Conservation (phyloP, 768 basidiomycete genomes). For the Brasilioporus rufonigricans region DNA sequence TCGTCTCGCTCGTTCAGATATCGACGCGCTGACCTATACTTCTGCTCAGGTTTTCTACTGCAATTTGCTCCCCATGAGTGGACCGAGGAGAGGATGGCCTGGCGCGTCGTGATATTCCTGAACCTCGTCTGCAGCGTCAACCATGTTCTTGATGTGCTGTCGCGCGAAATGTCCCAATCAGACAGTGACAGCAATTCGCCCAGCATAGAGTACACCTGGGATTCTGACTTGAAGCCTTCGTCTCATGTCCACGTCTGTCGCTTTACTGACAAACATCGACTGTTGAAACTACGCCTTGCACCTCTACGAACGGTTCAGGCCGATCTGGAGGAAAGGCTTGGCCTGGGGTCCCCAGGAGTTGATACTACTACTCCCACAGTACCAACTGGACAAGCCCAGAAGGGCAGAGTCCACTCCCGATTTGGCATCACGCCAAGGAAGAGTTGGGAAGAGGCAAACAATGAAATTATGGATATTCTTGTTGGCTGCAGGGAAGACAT, state of each 20-base stretch:
- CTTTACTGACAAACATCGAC: conserved; percentile 61
- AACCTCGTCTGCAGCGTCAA: conserved; percentile 78
- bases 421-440: conserved; percentile 61
- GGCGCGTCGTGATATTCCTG: conserved; percentile 75
- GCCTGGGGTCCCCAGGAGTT: conserved; percentile 54
- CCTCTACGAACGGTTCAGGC: conserved; percentile 56
- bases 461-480: conserved; percentile 57
- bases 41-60: conserved; percentile 60
- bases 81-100: conserved; percentile 64
- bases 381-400: conserved; percentile 28
- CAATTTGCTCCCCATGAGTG: conserved; percentile 70
- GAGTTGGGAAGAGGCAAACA: conserved; percentile 49
- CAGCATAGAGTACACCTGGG: background rate
- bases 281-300: conserved; percentile 54
- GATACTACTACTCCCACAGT: conserved; percentile 40
- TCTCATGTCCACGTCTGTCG: conserved; percentile 24
- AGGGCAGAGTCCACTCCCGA: conserved; percentile 24
- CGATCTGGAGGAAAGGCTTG: conserved; percentile 59
- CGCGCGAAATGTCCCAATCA: conserved; percentile 51
- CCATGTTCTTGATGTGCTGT: conserved; percentile 54
- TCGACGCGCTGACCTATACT: background rate
- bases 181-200: conserved; percentile 22
- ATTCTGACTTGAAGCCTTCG: conserved; percentile 13
- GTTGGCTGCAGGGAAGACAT: conserved; percentile 64
- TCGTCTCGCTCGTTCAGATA: background rate